These are phyloP conservation scores for Daldinia childiae DNA, from an alignment of 495 filamentous ascomycete genomes.

Conservation along the genomic window DNA sequence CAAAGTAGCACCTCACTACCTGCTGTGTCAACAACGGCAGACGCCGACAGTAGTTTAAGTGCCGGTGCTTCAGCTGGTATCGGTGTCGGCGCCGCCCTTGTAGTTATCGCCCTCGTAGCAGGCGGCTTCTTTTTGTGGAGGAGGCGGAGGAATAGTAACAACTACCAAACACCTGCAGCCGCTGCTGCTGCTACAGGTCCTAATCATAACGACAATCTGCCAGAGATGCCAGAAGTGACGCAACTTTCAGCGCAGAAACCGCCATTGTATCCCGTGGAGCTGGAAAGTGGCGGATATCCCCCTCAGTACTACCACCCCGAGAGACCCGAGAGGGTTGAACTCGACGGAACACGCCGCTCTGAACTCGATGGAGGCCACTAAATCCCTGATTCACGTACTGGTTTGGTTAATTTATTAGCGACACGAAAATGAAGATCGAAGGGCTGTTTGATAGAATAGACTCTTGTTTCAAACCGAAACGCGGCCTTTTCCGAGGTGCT, in stretches of 20 bases:
- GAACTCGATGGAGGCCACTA: not conserved
- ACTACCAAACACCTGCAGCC: not conserved
- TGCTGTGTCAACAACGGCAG: not conserved
- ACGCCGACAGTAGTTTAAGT: constrained; percentile 1
- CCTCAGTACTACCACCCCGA: constrained; percentile 1
- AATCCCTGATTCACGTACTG: not conserved
- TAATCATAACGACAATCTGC: not conserved
- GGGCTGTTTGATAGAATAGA: not conserved
- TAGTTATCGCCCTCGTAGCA: constrained; percentile 8
- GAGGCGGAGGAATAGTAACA: not conserved
- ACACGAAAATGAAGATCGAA: not conserved
- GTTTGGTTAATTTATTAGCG: not conserved
- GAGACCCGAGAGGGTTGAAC: not conserved
- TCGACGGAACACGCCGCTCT: not conserved
- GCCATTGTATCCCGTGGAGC: constrained; percentile 3
- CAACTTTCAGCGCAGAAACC: not conserved
- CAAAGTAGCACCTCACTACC: not conserved
- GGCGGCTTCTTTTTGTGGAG: constrained; percentile 8
- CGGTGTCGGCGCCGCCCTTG: constrained; percentile 25
- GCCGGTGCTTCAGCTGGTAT: constrained; percentile 37
- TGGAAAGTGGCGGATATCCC: not conserved
- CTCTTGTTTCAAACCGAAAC: not conserved
- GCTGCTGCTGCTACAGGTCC: not conserved
- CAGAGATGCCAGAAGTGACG: not conserved
- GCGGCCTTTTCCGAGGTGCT: not conserved